Base-by-base conservation (phyloP, 495 filamentous ascomycete species). In the Aspergillus bridgeri region DNA sequence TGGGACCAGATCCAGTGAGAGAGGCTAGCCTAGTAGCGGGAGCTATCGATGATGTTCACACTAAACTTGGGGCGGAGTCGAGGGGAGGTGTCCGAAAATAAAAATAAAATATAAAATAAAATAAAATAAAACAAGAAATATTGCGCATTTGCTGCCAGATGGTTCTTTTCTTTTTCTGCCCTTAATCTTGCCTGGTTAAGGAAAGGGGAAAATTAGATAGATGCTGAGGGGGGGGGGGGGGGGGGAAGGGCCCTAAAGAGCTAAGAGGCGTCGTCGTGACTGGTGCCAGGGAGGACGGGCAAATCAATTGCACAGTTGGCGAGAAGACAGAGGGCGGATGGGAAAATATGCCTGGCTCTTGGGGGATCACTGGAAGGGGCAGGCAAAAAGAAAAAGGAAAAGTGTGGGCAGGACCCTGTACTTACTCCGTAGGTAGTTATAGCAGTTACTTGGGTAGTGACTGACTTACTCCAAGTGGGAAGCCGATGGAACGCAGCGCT, bases 21-120 rank as follows among this genome's bases (percentile, higher is more conserved):
- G 42, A 33, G 44, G 42, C 46, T 49, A 57, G 21, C 51, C 21
- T 48, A 55, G 53, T 46, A 25, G 54, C 47, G 47, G 54, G 43
- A 50, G 53, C 53, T 56, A 56, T 56, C 53, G 45, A 56, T 56
- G 42, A 46, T 54, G 52, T 54, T 46, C 52, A 42, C 42, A 38
- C 43, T 46, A 54, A 54, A 27, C 15, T 43, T 53, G 29, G 51
- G 51, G 51, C 22, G 51, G 52, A 46, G 42, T 54, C 51, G 38
- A 54, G 19, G 52, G 19, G 42, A 42, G 49, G 13, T 42, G 25
- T 25, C 49, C 25, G 48, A 27, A 27, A 33, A 51, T 3, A 51
- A 51, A 51, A 51, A 19, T 9, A 48, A 48, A 48, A 5, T 21
- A 7, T 13, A 11, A 15, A 38, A 38, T 25, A 20, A 8, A 21